Evolutionary conservation across 805 yeast species (phyloP).

Genomic region (Metschnikowia corniflorae): DNA sequence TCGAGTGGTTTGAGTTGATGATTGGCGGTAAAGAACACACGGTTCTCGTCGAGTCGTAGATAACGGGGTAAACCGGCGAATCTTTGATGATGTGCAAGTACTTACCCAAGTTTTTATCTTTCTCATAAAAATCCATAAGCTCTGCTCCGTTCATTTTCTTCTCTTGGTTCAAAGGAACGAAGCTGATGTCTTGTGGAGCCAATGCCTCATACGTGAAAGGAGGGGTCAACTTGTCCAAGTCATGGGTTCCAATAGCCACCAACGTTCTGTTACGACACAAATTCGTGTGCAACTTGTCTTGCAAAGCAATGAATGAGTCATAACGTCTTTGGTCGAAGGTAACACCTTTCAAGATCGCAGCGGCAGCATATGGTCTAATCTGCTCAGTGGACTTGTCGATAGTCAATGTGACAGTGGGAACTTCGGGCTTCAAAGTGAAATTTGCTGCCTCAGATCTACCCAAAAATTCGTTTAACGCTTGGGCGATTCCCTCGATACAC

Average conservation of each 20-base stretch:
- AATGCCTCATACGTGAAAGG: conserved; percentile 88
- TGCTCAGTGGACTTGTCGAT: conserved; percentile 70
- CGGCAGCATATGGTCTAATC: conserved; percentile 91
- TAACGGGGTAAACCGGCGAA: conserved; percentile 87
- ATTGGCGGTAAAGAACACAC: conserved; percentile 96
- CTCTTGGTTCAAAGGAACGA: conserved; percentile 70
- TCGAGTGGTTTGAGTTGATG: conserved; percentile 88
- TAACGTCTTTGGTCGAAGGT: conserved; percentile 80
- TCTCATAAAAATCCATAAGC: conserved; percentile 84
- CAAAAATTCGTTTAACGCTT: conserved; percentile 86
- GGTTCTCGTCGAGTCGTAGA: conserved; percentile 68
- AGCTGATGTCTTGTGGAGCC: conserved; percentile 70
- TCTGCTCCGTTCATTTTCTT: conserved; percentile 69
- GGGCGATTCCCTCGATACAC: conserved; percentile 97
- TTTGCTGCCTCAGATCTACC: conserved; percentile 65
- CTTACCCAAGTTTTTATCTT: conserved; percentile 86
- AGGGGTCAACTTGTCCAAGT: conserved; percentile 71
- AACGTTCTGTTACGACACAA: conserved; percentile 95
- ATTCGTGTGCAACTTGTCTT: conserved; percentile 93
- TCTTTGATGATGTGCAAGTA: conserved; percentile 84
- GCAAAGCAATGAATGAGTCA: conserved; percentile 91
- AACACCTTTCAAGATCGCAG: conserved; percentile 86
- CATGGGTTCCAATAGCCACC: conserved; percentile 99
- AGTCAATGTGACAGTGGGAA: conserved; percentile 60
- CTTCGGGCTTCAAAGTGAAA: conserved; percentile 58